Evolutionary conservation across 2,329 filamentous ascomycete genomes (phyloP), one percentile per base, ranked within the genome.

Genomic region (Colletotrichum musicola): DNA sequence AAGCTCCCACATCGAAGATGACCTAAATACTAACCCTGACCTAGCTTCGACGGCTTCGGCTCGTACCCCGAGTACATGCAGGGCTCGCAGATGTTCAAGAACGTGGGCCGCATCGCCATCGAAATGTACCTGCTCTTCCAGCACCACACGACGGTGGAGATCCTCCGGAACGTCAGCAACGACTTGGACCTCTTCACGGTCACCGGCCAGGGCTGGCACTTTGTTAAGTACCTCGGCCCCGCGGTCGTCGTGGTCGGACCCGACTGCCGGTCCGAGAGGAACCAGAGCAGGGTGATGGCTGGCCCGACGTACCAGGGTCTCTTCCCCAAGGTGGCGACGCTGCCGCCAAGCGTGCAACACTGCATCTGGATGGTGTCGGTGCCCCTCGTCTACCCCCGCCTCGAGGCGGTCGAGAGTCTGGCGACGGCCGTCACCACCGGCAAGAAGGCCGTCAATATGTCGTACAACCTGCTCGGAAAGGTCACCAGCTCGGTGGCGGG

Each of bases 1-100:
- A 35, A 35, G 56, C 35, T 50, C 3, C 50, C 10, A 12, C 35
- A 2, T 16, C 9, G 4, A 53, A 9, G 18, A 12, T 49, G 13
- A 14, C 16, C 13, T 64, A 3, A 73, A 2, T 50, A 71, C 72
- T 75, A 64, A 74, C 56, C 20, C 20, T 3, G 20, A 1, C 71
- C n/a, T n/a, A 97, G 94, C 67, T 99, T 99, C 74, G 96, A 99
- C 76, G 96, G 96, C 27, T 99, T 96, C 74, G 96, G 96, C 35
- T 97, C 94, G 1, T 99, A 98, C 75, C 96, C 96, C 0, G 94
- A 97, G 71, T 97, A 98, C 78, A 98, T 99, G 95, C 96, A 99
- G 77, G 93, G 93, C 73, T 98, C 94, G 18, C 92, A 97, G 72
- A 94, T 98, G 82, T 98, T 99, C 85, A 98, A 97, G 82, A 98